Percentiles rank a stretch among this genome's conserved stretches.
phyloP scores from a whole-genome alignment of 2,329 filamentous ascomycete genomes.

The Cytospora mali region DNA sequence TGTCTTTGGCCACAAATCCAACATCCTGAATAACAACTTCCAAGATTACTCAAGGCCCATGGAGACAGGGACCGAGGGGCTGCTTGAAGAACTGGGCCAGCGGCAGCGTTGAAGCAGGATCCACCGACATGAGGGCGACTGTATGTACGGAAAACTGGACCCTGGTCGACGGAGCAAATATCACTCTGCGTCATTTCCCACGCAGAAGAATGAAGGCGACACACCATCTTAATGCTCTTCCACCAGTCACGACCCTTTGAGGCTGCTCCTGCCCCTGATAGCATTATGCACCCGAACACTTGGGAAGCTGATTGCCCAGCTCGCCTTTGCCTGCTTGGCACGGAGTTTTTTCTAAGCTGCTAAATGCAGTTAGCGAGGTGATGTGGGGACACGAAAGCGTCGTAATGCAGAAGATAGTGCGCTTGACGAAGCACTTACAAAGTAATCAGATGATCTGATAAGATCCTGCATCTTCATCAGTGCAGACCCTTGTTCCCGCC shows the following conservation, averaged over 20 bases:
- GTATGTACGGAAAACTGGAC: background rate
- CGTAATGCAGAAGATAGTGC: constrained; percentile 7
- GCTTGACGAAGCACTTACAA: constrained; percentile 36
- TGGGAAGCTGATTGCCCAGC: background rate
- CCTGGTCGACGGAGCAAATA: background rate
- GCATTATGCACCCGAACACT: background rate
- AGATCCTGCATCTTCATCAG: constrained; percentile 35
- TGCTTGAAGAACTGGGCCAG: constrained; percentile 18
- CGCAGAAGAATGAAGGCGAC: background rate
- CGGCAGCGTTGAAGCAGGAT: constrained; percentile 7
- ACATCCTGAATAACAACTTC: background rate
- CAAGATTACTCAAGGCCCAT: background rate
- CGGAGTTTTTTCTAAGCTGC: constrained; percentile 9
- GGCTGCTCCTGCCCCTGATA: background rate
- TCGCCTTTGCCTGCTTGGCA: background rate
- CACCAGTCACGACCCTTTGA: background rate
- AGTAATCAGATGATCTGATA: constrained; percentile 52
- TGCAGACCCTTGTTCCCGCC: background rate
- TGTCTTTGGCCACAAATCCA: background rate
- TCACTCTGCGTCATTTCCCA: constrained; percentile 1
- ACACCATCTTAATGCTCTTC: background rate
- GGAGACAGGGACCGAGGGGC: constrained; percentile 23
- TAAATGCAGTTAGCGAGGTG: constrained; percentile 18
- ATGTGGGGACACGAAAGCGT: constrained; percentile 1
- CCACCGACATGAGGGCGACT: constrained; percentile 10